These are phyloP conservation scores for Patellifolia procumbens DNA, from an alignment of 179 eudicot genomes.

Conservation along the genomic window DNA sequence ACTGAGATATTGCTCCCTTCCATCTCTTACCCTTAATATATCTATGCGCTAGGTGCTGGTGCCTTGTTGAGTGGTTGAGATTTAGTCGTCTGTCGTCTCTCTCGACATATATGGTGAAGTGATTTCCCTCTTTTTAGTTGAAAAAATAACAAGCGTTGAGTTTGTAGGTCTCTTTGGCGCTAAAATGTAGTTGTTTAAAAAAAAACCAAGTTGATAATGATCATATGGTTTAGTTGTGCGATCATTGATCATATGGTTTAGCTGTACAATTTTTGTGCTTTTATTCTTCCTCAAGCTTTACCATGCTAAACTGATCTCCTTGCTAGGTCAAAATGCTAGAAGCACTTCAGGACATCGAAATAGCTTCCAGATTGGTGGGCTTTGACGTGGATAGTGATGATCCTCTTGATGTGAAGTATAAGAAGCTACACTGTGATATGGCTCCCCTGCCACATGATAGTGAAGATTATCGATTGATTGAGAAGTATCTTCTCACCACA, in stretches of 20 bases:
- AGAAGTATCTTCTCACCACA: constrained; percentile 90
- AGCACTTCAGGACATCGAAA: constrained; percentile 99
- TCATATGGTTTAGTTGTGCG: background rate
- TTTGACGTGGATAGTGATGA: constrained; percentile 78
- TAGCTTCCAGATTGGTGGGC: constrained; percentile 96
- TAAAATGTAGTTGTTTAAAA: background rate
- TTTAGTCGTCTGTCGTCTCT: background rate
- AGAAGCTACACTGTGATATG: constrained; percentile 78
- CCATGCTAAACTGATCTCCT: constrained; percentile 7
- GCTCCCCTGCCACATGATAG: constrained; percentile 76
- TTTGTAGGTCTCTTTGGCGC: background rate
- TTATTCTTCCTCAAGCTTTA: constrained; percentile 12
- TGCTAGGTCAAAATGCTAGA: constrained; percentile 96
- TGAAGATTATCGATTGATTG: constrained; percentile 78
- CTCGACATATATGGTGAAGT: background rate
- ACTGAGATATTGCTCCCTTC: background rate
- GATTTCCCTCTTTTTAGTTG: background rate
- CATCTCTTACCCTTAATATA: background rate
- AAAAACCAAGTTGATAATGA: background rate
- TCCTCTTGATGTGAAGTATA: constrained; percentile 80
- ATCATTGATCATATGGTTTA: too few relatives aligned
- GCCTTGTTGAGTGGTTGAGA: background rate
- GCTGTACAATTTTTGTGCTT: too few relatives aligned
- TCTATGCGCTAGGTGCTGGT: background rate
- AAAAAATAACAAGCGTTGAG: background rate